These are phyloP conservation scores for Aspergillus cejpii DNA, from an alignment of 2,329 filamentous ascomycete species.

Conservation along the genomic window DNA sequence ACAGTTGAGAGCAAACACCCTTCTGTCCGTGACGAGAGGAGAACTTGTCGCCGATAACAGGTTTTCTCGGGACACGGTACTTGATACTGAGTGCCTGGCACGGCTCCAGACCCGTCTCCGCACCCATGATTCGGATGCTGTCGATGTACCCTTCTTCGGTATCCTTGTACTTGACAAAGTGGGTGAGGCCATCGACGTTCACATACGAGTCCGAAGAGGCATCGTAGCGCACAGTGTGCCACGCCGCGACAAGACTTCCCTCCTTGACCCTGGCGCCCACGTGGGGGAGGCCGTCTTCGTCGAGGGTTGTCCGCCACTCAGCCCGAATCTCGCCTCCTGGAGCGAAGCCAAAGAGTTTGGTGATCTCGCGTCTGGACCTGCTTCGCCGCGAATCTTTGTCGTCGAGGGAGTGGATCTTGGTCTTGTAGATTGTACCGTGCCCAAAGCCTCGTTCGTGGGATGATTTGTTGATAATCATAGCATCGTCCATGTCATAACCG, in stretches of 20 bases:
- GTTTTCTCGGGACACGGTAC: conserved; percentile 80
- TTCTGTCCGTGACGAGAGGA: conserved; percentile 98
- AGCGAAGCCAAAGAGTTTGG: conserved; percentile 85
- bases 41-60: conserved; percentile 97
- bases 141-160: conserved; percentile 81
- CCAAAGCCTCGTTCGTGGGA: conserved; percentile 93
- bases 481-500: conserved; percentile 99
- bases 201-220: conserved; percentile 63
- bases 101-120: conserved; percentile 73
- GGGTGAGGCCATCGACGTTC: conserved; percentile 78
- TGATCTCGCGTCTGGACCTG: conserved; percentile 61
- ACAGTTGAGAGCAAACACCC: conserved; percentile 93
- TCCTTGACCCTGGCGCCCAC: conserved; percentile 71
- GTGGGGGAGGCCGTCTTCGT: conserved; percentile 78
- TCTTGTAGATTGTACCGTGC: conserved; percentile 95
- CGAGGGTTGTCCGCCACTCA: conserved; percentile 64
- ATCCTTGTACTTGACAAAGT: conserved; percentile 93
- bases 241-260: conserved; percentile 80
- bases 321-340: conserved; percentile 67
- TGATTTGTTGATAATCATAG: conserved; percentile 98
- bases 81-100: conserved; percentile 88
- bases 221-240: conserved; percentile 78
- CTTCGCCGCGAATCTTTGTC: conserved; percentile 64
- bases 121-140: conserved; percentile 83
- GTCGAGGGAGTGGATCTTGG: conserved; percentile 80